phyloP scores from a whole-genome alignment of 2,329 filamentous ascomycete genomes.

The Aspergillus sp. region DNA sequence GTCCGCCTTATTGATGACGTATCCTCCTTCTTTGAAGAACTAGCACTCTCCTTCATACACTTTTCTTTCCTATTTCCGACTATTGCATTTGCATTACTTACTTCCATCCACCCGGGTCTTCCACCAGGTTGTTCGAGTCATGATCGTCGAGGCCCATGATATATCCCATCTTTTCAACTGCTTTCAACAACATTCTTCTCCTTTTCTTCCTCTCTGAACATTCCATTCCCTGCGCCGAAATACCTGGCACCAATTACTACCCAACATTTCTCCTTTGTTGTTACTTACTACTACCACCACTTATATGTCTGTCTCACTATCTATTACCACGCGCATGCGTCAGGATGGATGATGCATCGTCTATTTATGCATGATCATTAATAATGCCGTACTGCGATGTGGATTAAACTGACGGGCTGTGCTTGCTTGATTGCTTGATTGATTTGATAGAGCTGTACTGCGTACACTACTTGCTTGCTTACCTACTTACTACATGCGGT shows the following conservation, averaged over 20 bases:
- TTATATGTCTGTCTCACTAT: neutral
- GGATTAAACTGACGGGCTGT: no score
- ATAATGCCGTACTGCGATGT: no score
- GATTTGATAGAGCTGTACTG: slow-evolving; percentile 2
- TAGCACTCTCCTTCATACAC: slow-evolving; percentile 2
- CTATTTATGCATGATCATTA: neutral
- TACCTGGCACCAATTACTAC: slow-evolving; percentile 9
- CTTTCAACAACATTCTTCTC: no score
- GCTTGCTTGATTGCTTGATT: neutral
- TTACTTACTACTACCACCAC: no score
- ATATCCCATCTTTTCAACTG: slow-evolving; percentile 7
- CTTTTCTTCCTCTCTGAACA: neutral
- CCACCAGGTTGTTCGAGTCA: slow-evolving; percentile 1
- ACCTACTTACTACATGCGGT: neutral
- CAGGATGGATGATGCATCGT: neutral
- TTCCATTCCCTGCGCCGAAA: slow-evolving; percentile 16
- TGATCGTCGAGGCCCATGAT: slow-evolving; percentile 13
- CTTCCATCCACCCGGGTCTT: neutral
- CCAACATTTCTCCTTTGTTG: no score
- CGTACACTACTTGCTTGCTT: neutral
- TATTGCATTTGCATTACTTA: neutral
- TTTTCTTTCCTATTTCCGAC: slow-evolving; percentile 1
- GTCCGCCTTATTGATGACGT: slow-evolving; percentile 34
- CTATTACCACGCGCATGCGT: neutral
- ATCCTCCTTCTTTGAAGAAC: slow-evolving; percentile 2